Evolutionary conservation across 208 protist species (phyloP).

Genomic region (Balamuthia mandrillaris): DNA sequence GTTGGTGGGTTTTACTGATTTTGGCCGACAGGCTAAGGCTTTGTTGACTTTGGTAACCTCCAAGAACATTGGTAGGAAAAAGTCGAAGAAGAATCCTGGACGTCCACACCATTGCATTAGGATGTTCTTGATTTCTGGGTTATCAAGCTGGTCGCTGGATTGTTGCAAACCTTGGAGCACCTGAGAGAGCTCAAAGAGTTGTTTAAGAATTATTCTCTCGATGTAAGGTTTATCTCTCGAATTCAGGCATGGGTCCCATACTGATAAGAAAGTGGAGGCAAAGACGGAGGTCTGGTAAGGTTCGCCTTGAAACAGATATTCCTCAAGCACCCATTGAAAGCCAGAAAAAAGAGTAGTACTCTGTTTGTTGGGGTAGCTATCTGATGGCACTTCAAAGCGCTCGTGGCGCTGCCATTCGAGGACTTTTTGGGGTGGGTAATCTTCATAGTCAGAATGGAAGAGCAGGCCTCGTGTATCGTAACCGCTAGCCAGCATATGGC

Average conservation of each 20-base stretch:
- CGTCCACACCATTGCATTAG: neutral
- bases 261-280: neutral
- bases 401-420: neutral
- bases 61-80: neutral
- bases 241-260: neutral
- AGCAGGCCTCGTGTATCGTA: neutral
- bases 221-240: neutral
- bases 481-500: neutral
- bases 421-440: no score
- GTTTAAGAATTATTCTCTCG: neutral
- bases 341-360: slow-evolving; percentile 33
- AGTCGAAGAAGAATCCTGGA: slow-evolving; percentile 15
- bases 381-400: neutral
- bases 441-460: slow-evolving; percentile 17
- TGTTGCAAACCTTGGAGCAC: neutral
- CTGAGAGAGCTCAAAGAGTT: neutral
- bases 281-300: slow-evolving; percentile 6
- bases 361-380: no score
- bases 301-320: neutral
- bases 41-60: neutral
- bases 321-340: neutral
- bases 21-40: neutral
- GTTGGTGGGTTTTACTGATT: neutral
- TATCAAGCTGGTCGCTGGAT: neutral
- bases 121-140: neutral